Conservation (phyloP, 2,329 filamentous ascomycete species). For the Exutisphaerella laricina region DNA sequence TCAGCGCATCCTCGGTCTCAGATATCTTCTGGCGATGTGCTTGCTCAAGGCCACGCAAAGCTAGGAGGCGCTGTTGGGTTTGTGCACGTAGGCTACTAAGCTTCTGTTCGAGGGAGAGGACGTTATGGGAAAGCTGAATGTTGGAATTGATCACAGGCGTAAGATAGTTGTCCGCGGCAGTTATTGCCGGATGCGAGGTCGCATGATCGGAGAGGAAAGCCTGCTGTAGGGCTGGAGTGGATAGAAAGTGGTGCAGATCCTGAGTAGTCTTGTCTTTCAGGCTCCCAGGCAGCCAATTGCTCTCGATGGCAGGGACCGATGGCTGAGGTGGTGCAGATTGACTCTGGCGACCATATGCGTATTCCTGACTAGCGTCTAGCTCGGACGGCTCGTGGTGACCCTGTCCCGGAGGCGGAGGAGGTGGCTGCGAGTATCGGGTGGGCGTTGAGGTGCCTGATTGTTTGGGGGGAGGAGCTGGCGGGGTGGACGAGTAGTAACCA, state of each 20-base stretch:
- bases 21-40: conserved; percentile 84
- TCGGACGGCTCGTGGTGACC: conserved; percentile 25
- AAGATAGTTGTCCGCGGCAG: conserved; percentile 60
- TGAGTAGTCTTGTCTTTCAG: conserved; percentile 66
- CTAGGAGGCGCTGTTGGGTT: conserved; percentile 74
- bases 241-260: conserved; percentile 66
- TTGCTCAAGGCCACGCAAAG: conserved; percentile 81
- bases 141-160: conserved; percentile 64
- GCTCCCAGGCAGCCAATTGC: conserved; percentile 71
- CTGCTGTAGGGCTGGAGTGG: conserved; percentile 60
- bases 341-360: conserved; percentile 12
- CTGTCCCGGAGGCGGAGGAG: conserved; percentile 39
- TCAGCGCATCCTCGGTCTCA: conserved; percentile 79
- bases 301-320: conserved; percentile 34
- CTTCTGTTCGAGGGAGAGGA: conserved; percentile 56
- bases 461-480: conserved; percentile 45
- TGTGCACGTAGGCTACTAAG: conserved; percentile 58
- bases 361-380: conserved; percentile 22
- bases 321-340: conserved; percentile 12
- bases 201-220: conserved; percentile 64
- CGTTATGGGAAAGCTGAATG: conserved; percentile 59
- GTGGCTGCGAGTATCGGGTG: conserved; percentile 40
- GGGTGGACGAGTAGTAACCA: conserved; percentile 41
- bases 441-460: conserved; percentile 36
- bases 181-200: conserved; percentile 67